Conservation (phyloP, 164 flowering plant genomes). For the Sextonia rubra region DNA sequence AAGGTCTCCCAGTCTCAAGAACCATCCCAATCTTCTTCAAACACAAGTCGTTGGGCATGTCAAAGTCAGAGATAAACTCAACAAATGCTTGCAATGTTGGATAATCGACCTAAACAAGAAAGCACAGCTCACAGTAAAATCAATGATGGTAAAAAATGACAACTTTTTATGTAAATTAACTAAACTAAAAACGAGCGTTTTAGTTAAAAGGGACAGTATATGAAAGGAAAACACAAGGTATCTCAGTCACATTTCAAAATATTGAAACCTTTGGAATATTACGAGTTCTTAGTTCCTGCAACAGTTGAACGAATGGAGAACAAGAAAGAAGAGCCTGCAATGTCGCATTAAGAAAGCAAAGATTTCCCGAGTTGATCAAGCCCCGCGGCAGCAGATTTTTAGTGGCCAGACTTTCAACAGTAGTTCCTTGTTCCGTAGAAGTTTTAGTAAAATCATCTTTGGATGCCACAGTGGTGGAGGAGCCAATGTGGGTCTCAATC, state of each 20-base stretch:
- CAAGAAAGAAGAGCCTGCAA: conserved; percentile 93
- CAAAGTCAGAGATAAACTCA: conserved; percentile 70
- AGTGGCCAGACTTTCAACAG: conserved; percentile 20
- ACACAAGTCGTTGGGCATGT: conserved; percentile 37
- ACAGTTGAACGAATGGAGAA: conserved; percentile 75
- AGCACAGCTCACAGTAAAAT: conserved; percentile 8
- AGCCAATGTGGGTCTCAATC: conserved; percentile 17
- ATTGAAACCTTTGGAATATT: conserved; percentile 63
- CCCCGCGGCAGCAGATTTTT: conserved; percentile 66
- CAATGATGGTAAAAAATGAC: background rate
- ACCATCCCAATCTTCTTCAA: conserved; percentile 40
- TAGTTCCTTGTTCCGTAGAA: conserved; percentile 19
- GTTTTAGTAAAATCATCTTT: conserved; percentile 23
- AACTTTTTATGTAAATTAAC: background rate
- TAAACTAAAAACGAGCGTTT: background rate
- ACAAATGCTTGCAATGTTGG: conserved; percentile 80
- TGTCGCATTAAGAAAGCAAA: conserved; percentile 95
- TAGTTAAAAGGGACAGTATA: background rate
- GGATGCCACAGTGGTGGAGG: conserved; percentile 11
- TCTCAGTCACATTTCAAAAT: background rate
- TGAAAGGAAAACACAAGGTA: conserved; percentile 1
- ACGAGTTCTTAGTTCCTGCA: conserved; percentile 55
- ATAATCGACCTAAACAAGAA: conserved; percentile 49
- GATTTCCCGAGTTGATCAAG: conserved; percentile 77
- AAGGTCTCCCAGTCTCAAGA: conserved; percentile 63